A percentile compares a stretch with the other conserved stretches of the same genome.
Evolutionary conservation across 176 grass and related monocot species (phyloP).

Genomic region (Musa troglodytarum): DNA sequence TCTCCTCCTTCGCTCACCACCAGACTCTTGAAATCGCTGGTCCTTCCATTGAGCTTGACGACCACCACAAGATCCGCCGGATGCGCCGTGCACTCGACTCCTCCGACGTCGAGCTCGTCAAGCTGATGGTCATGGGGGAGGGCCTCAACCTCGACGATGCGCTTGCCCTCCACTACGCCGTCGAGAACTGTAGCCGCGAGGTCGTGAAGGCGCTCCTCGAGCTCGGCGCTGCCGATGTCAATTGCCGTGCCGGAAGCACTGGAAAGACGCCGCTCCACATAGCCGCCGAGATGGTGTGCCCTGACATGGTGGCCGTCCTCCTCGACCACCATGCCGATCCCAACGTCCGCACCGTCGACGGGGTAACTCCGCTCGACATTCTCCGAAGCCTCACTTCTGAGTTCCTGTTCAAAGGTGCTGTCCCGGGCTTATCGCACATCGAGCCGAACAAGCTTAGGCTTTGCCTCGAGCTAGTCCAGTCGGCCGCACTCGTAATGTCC

Average conservation of each 20-base stretch:
- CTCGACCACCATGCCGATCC: constrained; percentile 97
- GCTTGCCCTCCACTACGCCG: constrained; percentile 87
- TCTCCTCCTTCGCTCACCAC: constrained; percentile 32
- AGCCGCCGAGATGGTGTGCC: constrained; percentile 86
- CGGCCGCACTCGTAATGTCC: constrained; percentile 70
- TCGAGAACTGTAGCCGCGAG: constrained; percentile 82
- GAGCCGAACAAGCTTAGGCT: constrained; percentile 96
- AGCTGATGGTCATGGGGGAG: constrained; percentile 99
- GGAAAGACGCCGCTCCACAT: constrained; percentile 87
- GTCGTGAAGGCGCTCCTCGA: constrained; percentile 97
- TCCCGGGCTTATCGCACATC: constrained; percentile 81
- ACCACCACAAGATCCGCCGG: constrained; percentile 77
- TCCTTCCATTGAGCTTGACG: constrained; percentile 9
- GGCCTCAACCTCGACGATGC: constrained; percentile 95
- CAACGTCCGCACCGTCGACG: constrained; percentile 65
- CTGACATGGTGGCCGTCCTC: constrained; percentile 92
- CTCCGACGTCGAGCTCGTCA: constrained; percentile 93
- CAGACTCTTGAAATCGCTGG: neutral
- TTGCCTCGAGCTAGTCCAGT: constrained; percentile 95
- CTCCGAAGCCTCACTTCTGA: constrained; percentile 89
- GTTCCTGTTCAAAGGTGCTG: constrained; percentile 98
- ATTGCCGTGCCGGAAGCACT: constrained; percentile 52
- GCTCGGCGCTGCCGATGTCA: constrained; percentile 88
- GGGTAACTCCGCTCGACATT: constrained; percentile 77
- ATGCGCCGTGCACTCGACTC: constrained; percentile 67